Evolutionary conservation across 176 grass and related monocot species (phyloP), one percentile per base, ranked within the genome.

Genomic region (Cocos nucifera): DNA sequence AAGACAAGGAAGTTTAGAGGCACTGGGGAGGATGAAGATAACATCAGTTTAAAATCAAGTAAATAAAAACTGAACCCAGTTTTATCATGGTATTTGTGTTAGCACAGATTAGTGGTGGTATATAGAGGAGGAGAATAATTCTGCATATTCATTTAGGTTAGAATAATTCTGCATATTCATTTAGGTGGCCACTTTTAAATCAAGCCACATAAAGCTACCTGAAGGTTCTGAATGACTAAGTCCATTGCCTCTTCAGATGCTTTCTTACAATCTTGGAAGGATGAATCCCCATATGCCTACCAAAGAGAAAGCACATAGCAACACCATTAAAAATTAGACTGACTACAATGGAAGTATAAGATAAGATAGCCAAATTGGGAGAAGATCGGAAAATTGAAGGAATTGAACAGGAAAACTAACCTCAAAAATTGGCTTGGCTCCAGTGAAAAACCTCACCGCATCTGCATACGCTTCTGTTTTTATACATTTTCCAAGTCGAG

Each of bases 371-470:
- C 35, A 44, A 44, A 12, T 14, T 44, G 35, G 10, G 9, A 44
- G 35, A 44, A 59, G 75, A 78, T 57, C 18, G 22, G 66, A 48
- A 74, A 27, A 75, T 67, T 39, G 64, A 21, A 62, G 5, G 28
- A 44, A 12, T 10, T 44, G 9, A 30, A 19, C 8, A 19, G 22
- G 17, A 56, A 56, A 20, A 22, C 17, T 3, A 56, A 98, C 94
- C 94, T 89, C 81, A 57, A 98, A 98, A 67, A 98, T 92, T 56
- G 94, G 94, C 61, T 89, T 93, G 53, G 85, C 88, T 86, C 94
- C 94, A 62, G 73, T 93, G 84, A 98, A 98, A 81, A 92, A 89
- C 48, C 71, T 98, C 55, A 98, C 93, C 65, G 93, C 93, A 27
- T 98, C 93, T 19, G 64, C 78, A 83, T 98, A 98, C 73, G 93